phyloP scores from a whole-genome alignment of 2,329 filamentous ascomycete genomes.

The Claviceps sp. region DNA sequence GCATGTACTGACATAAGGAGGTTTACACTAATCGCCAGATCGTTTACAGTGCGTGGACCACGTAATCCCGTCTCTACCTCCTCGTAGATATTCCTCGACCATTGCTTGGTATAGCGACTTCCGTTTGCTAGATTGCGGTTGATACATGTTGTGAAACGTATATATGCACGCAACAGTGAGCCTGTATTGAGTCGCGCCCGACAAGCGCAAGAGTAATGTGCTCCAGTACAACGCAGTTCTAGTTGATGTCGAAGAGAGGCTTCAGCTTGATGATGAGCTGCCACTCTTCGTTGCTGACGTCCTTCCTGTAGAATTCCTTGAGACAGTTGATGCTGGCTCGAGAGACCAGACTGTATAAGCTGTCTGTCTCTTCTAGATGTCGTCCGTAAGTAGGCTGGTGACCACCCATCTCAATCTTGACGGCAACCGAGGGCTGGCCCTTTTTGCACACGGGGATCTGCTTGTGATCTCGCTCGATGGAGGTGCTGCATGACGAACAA shows the following conservation, averaged over 20 bases:
- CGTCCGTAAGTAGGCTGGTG: constrained; percentile 91
- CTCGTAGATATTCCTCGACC: not conserved
- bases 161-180: not conserved
- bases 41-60: too few relatives aligned
- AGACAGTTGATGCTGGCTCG: constrained; percentile 83
- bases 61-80: not conserved
- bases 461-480: constrained; percentile 97
- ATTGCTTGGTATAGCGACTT: not conserved
- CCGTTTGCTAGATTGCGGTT: not conserved
- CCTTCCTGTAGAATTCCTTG: constrained; percentile 86
- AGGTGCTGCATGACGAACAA: constrained; percentile 45
- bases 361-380: constrained; percentile 84
- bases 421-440: constrained; percentile 88
- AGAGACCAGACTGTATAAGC: constrained; percentile 76
- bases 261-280: constrained; percentile 89
- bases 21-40: too few relatives aligned
- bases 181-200: not conserved
- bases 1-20: too few relatives aligned
- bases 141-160: not conserved
- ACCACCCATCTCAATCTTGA: constrained; percentile 90
- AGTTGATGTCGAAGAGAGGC: constrained; percentile 78
- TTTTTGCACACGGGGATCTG: constrained; percentile 84
- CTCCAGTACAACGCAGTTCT: constrained; percentile 16
- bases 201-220: too few relatives aligned
- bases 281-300: constrained; percentile 91